phyloP scores from a whole-genome alignment of 2,329 filamentous ascomycete species.

The Decorospora gaudefroyi region DNA sequence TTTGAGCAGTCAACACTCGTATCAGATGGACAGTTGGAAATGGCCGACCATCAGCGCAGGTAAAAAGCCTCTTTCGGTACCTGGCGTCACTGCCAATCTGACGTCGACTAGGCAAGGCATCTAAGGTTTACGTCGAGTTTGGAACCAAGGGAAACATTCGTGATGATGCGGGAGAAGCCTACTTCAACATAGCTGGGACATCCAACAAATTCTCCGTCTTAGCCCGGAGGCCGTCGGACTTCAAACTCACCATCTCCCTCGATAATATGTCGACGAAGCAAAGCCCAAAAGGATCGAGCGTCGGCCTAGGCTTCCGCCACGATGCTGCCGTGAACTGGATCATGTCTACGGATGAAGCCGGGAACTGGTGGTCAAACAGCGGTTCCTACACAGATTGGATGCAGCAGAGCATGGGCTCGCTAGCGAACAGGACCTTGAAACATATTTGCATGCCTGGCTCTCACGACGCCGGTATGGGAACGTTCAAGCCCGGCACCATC shows the following conservation, averaged over 20 bases:
- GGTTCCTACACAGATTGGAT: slow-evolving; percentile 48
- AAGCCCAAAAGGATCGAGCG: slow-evolving; percentile 37
- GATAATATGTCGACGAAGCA: slow-evolving; percentile 40
- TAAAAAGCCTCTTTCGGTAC: not conserved
- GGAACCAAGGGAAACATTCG: slow-evolving; percentile 32
- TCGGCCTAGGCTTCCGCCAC: slow-evolving; percentile 45
- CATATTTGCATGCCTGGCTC: slow-evolving; percentile 56
- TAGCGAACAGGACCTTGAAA: slow-evolving; percentile 50
- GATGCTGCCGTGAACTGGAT: slow-evolving; percentile 47
- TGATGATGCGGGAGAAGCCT: slow-evolving; percentile 46
- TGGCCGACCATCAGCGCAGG: slow-evolving; percentile 43
- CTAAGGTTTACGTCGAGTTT: slow-evolving; percentile 42
- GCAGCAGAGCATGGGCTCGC: slow-evolving; percentile 46
- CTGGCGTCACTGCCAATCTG: not conserved
- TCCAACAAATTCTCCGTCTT: slow-evolving; percentile 39
- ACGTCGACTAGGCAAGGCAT: slow-evolving; percentile 28
- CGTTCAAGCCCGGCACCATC: slow-evolving; percentile 47
- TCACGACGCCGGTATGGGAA: slow-evolving; percentile 57
- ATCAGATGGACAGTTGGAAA: slow-evolving; percentile 48
- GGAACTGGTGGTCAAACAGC: slow-evolving; percentile 45
- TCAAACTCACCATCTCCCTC: slow-evolving; percentile 39
- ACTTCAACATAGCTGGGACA: slow-evolving; percentile 40
- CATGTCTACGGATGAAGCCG: slow-evolving; percentile 43
- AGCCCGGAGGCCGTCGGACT: slow-evolving; percentile 38
- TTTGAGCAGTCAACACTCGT: slow-evolving; percentile 35